These are phyloP conservation scores for Arthrobotrys entomopaga DNA, from an alignment of 2,329 filamentous ascomycete species.

Conservation along the genomic window DNA sequence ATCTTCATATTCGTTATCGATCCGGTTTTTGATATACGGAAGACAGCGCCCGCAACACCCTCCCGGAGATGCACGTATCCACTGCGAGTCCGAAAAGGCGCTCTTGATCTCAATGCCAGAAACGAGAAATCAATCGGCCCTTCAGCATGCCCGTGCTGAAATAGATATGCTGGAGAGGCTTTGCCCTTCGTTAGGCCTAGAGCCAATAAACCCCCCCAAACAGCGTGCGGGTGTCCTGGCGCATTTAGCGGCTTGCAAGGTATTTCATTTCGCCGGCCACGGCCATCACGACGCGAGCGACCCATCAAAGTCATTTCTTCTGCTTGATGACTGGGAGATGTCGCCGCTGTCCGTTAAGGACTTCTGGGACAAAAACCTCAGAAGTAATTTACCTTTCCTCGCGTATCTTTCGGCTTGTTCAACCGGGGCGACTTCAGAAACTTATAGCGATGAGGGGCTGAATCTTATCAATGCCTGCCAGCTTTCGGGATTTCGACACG, in stretches of 20 bases:
- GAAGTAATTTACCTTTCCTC: constrained; percentile 23
- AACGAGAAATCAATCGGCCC: constrained; percentile 54
- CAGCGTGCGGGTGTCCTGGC: constrained; percentile 58
- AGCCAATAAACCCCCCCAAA: not conserved
- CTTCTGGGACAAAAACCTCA: constrained; percentile 12
- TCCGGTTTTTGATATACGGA: no score
- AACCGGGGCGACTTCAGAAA: constrained; percentile 14
- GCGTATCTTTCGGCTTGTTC: constrained; percentile 45
- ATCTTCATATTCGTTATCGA: constrained; percentile 62
- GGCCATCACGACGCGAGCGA: constrained; percentile 59
- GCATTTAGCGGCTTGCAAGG: constrained; percentile 58
- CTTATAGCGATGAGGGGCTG: constrained; percentile 21
- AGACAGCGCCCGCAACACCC: constrained; percentile 60
- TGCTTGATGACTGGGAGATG: constrained; percentile 55
- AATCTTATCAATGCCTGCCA: constrained; percentile 27
- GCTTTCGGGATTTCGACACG: constrained; percentile 23
- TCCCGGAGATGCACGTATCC: constrained; percentile 10
- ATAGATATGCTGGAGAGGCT: constrained; percentile 8
- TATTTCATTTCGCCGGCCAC: constrained; percentile 65
- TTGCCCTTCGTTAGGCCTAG: constrained; percentile 8
- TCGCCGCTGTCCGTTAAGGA: constrained; percentile 10
- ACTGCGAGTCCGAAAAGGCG: constrained; percentile 22
- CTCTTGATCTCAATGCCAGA: constrained; percentile 60
- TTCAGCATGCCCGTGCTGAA: constrained; percentile 6
- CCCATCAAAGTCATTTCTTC: constrained; percentile 60